Evolutionary conservation across 331 rosid species (phyloP).

Genomic region (Prunus yedoensis): DNA sequence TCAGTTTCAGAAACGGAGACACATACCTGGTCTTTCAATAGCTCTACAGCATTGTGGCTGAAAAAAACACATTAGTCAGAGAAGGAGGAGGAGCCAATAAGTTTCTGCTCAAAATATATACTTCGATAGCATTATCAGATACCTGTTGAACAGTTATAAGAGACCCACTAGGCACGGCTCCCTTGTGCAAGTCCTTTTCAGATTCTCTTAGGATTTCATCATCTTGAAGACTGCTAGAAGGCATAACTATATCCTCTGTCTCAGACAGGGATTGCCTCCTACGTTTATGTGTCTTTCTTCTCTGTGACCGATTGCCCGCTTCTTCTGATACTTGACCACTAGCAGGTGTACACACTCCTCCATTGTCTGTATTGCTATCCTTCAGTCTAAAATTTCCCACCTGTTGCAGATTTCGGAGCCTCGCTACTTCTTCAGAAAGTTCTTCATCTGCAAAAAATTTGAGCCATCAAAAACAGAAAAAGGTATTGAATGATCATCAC

Average conservation of each 20-base stretch:
- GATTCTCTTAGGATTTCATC: conserved; percentile 36
- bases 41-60: conserved; percentile 46
- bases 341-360: conserved; percentile 14
- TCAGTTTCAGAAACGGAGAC: conserved; percentile 19
- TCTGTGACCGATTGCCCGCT: conserved; percentile 33
- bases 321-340: conserved; percentile 28
- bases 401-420: conserved; percentile 42
- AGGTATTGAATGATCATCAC: conserved; percentile 17
- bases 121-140: conserved; percentile 15
- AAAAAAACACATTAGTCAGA: conserved; percentile 30
- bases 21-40: conserved; percentile 59
- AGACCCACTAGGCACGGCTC: conserved; percentile 34
- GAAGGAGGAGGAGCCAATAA: conserved; percentile 21
- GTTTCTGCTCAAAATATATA: conserved; percentile 17
- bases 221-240: conserved; percentile 34
- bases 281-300: conserved; percentile 49
- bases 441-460: conserved; percentile 53
- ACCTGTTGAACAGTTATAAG: conserved; percentile 25
- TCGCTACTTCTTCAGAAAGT: conserved; percentile 67
- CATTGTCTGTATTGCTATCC: conserved; percentile 18
- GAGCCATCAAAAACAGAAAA: conserved; percentile 24
- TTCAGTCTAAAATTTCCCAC: conserved; percentile 37
- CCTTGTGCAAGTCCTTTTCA: conserved; percentile 33
- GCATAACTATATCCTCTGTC: conserved; percentile 25
- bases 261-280: conserved; percentile 36